phyloP scores from a whole-genome alignment of 2,329 filamentous ascomycete species.

The Fusarium begoniae region DNA sequence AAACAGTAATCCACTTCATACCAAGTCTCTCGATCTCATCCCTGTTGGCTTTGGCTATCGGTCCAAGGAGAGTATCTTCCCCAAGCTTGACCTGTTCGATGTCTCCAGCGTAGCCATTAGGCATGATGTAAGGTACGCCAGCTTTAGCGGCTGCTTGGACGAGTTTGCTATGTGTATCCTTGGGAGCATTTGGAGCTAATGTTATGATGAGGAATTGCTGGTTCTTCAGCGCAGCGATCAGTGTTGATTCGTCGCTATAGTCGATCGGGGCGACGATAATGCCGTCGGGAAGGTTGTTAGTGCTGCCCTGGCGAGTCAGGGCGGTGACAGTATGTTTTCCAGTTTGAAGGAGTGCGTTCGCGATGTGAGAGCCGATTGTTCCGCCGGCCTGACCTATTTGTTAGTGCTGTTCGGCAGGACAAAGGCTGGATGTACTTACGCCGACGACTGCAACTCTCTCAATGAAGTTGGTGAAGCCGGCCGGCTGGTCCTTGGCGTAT shows the following conservation, averaged over 20 bases:
- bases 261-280: constrained; percentile 53
- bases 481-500: constrained; percentile 40
- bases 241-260: constrained; percentile 52
- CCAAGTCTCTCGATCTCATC: constrained; percentile 53
- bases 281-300: constrained; percentile 53
- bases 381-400: constrained; percentile 2
- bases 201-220: constrained; percentile 66
- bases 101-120: constrained; percentile 55
- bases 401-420: rapidly evolving
- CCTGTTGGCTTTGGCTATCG: constrained; percentile 32
- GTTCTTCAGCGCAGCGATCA: constrained; percentile 59
- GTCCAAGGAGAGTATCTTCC: constrained; percentile 40
- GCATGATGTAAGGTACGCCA: constrained; percentile 61
- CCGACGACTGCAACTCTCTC: constrained; percentile 55
- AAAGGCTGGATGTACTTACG: constrained; percentile 43
- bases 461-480: constrained; percentile 45
- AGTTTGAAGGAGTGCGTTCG: constrained; percentile 54
- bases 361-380: constrained; percentile 43
- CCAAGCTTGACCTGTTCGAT: constrained; percentile 42
- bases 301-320: constrained; percentile 58
- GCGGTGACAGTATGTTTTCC: constrained; percentile 64
- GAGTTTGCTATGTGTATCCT: constrained; percentile 55
- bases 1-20: constrained; percentile 58
- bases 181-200: constrained; percentile 51
- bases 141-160: constrained; percentile 60